phyloP scores from a whole-genome alignment of 2,329 filamentous ascomycete genomes.

The Huntiella moniliformis region DNA sequence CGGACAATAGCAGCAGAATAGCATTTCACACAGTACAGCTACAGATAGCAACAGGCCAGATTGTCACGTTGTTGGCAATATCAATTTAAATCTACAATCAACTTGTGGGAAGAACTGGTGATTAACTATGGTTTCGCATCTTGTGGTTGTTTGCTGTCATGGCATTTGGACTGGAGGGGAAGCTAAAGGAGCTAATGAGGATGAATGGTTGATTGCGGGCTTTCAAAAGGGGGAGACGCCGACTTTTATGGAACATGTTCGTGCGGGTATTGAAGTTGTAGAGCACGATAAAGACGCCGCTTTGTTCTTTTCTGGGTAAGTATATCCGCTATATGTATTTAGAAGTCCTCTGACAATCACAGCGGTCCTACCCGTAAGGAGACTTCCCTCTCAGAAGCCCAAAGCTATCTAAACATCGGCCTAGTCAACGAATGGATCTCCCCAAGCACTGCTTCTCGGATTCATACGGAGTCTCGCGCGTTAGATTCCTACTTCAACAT shows the following conservation, averaged over 20 bases:
- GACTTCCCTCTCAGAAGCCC: slow-evolving; percentile 38
- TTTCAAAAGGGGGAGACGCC: slow-evolving; percentile 64
- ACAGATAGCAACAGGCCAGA: not conserved
- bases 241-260: slow-evolving; percentile 62
- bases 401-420: slow-evolving; percentile 41
- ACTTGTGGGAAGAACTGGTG: not conserved
- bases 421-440: slow-evolving; percentile 23
- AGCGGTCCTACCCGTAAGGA: slow-evolving; percentile 45
- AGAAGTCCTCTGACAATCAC: not conserved
- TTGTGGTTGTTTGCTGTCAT: slow-evolving; percentile 72
- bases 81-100: not conserved
- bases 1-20: slow-evolving; percentile 2
- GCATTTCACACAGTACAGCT: not conserved
- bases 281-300: slow-evolving; percentile 26
- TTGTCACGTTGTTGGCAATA: not conserved
- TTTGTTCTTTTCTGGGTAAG: slow-evolving; percentile 56
- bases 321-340: not conserved
- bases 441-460: slow-evolving; percentile 18
- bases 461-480: slow-evolving; percentile 49
- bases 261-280: slow-evolving; percentile 39
- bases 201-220: slow-evolving; percentile 53
- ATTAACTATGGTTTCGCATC: slow-evolving; percentile 23
- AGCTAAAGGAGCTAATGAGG: slow-evolving; percentile 31
- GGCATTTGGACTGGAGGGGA: slow-evolving; percentile 52
- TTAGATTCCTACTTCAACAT: slow-evolving; percentile 79